A percentile compares a stretch with the other conserved stretches of the same genome.
Evolutionary conservation across 2,329 filamentous ascomycete species (phyloP).

Genomic region (Pseudogymnoascus sp.): DNA sequence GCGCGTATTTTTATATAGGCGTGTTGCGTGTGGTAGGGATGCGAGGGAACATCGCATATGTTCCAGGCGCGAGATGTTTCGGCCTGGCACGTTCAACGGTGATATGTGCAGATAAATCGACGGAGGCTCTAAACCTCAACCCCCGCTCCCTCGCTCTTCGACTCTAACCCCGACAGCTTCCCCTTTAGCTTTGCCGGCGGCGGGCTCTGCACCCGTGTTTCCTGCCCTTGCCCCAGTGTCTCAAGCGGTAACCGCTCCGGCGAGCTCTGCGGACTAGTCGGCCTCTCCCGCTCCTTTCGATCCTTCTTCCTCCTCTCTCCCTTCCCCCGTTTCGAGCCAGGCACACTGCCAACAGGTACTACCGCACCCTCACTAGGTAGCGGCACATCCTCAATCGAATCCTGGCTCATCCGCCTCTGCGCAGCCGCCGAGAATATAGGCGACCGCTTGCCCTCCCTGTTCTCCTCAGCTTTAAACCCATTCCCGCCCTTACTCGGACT

Average conservation of each 20-base stretch:
- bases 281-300: background rate
- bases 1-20: background rate
- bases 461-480: background rate
- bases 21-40: background rate
- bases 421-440: background rate
- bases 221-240: background rate
- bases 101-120: background rate
- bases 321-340: background rate
- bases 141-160: background rate
- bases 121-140: background rate
- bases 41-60: background rate
- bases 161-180: background rate
- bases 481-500: background rate
- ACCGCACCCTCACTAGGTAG: background rate
- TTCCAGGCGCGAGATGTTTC: background rate
- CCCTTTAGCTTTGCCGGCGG: background rate
- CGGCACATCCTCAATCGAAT: constrained; percentile 4
- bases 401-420: background rate
- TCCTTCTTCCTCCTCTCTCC: background rate
- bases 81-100: background rate
- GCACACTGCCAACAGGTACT: background rate
- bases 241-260: background rate
- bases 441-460: constrained; percentile 1
- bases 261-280: background rate
- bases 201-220: background rate